These are phyloP conservation scores for Globisporangium megalacanthum DNA, from an alignment of 352 stramenopile genomes.

Conservation along the genomic window DNA sequence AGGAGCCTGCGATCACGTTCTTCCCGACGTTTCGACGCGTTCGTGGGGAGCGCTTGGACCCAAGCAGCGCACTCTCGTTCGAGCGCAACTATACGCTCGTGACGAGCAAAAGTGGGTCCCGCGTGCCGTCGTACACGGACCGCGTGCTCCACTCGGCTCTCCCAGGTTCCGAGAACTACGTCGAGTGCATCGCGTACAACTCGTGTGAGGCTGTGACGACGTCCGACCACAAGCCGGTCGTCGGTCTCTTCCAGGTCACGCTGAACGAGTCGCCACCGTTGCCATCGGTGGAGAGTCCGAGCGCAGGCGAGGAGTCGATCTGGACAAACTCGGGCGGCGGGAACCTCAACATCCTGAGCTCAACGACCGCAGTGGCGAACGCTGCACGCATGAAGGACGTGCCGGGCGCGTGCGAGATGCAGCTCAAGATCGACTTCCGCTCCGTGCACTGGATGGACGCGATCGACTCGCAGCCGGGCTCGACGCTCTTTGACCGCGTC, in stretches of 20 bases:
- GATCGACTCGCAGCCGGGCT: slow-evolving; percentile 27
- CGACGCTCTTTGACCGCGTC: slow-evolving; percentile 48
- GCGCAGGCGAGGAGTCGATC: slow-evolving; percentile 7
- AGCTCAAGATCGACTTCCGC: slow-evolving; percentile 59
- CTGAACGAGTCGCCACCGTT: slow-evolving; percentile 16
- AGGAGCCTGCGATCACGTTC: slow-evolving; percentile 66
- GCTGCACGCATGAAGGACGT: slow-evolving; percentile 60
- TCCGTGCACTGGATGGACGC: slow-evolving; percentile 69
- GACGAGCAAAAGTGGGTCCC: slow-evolving; percentile 48
- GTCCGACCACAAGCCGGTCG: slow-evolving; percentile 85
- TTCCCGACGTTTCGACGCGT: slow-evolving; percentile 78
- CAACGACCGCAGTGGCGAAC: slow-evolving; percentile 7
- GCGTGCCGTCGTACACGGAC: slow-evolving; percentile 88
- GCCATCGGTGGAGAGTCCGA: slow-evolving; percentile 8
- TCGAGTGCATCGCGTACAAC: slow-evolving; percentile 67
- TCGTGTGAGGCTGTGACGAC: slow-evolving; percentile 69
- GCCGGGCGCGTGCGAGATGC: slow-evolving; percentile 47
- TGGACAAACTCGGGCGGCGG: slow-evolving; percentile 43
- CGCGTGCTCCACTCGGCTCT: slow-evolving; percentile 82
- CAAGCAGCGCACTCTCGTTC: slow-evolving; percentile 28
- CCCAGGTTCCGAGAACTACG: slow-evolving; percentile 32
- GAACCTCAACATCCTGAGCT: slow-evolving; percentile 39
- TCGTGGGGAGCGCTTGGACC: slow-evolving; percentile 35
- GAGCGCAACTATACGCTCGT: slow-evolving; percentile 60
- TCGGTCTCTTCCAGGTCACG: slow-evolving; percentile 49